These are phyloP conservation scores for Thymus quinquecostatus DNA, from an alignment of 257 asterid genomes.

Conservation along the genomic window DNA sequence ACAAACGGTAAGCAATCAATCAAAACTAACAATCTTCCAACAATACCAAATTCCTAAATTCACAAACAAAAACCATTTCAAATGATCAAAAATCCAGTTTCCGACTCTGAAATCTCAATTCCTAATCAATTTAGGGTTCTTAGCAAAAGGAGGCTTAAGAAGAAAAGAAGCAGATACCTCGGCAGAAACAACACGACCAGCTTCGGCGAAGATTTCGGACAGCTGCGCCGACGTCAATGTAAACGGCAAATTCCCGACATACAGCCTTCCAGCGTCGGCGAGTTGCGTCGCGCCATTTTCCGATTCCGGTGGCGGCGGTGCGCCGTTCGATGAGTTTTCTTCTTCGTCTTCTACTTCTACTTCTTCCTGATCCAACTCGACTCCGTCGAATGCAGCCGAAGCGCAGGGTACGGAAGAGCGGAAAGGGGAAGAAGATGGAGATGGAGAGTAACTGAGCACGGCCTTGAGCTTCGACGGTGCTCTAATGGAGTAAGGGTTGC, in stretches of 20 bases:
- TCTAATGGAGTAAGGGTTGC: slow-evolving; percentile 39
- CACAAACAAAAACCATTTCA: background rate
- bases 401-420: slow-evolving; percentile 34
- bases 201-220: slow-evolving; percentile 79
- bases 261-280: slow-evolving; percentile 66
- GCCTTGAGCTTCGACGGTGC: slow-evolving; percentile 35
- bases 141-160: background rate
- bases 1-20: background rate
- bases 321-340: slow-evolving; percentile 22
- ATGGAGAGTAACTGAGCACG: slow-evolving; percentile 20
- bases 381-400: slow-evolving; percentile 42
- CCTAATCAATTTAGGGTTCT: background rate
- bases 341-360: slow-evolving; percentile 27
- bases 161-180: slow-evolving; percentile 52
- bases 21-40: background rate
- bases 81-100: background rate
- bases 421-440: slow-evolving; percentile 18
- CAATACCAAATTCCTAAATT: slow-evolving; percentile 12
- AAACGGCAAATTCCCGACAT: slow-evolving; percentile 90
- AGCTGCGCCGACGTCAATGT: slow-evolving; percentile 72
- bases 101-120: background rate
- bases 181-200: slow-evolving; percentile 73
- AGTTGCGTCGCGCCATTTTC: slow-evolving; percentile 41
- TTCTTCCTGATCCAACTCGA: slow-evolving; percentile 40
- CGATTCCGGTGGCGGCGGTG: slow-evolving; percentile 30